phyloP scores from a whole-genome alignment of 1,284 basidiomycete species.

The Phylloporus sp. region DNA sequence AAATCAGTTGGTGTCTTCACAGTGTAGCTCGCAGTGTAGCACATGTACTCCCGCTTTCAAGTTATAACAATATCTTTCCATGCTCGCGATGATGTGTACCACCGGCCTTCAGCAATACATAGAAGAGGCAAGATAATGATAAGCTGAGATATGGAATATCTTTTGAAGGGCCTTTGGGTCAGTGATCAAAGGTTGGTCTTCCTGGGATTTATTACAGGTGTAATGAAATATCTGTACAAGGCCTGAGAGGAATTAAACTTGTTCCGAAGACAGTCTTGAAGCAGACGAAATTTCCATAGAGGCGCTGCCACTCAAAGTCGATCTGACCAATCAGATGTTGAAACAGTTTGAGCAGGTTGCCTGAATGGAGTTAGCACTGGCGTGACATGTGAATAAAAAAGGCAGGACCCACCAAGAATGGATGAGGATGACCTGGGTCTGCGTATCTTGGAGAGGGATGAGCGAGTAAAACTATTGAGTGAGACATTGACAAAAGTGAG shows the following conservation, averaged over 20 bases:
- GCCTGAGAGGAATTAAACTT: conserved; percentile 1
- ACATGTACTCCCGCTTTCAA: too few species aligned
- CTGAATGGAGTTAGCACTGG: conserved; percentile 13
- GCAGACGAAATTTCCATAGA: conserved; percentile 36
- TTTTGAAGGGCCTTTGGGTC: conserved; percentile 50
- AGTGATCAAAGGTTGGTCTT: conserved; percentile 31
- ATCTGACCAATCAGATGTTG: conserved; percentile 27
- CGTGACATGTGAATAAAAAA: background rate
- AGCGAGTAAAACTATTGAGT: conserved; percentile 14
- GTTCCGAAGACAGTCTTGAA: conserved; percentile 34
- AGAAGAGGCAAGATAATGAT: too few species aligned
- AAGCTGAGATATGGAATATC: conserved; percentile 31
- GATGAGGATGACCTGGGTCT: conserved; percentile 39
- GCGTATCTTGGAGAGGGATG: conserved; percentile 31
- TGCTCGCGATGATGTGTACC: too few species aligned
- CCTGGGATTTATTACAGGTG: conserved; percentile 15
- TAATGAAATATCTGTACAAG: too few species aligned
- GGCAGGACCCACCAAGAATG: conserved; percentile 28
- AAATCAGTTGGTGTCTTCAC: too few species aligned
- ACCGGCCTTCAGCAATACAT: too few species aligned
- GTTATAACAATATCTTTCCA: too few species aligned
- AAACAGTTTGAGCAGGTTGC: conserved; percentile 31
- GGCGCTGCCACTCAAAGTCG: conserved; percentile 36
- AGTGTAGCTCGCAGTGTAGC: too few species aligned
- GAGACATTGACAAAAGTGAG: conserved; percentile 23